Evolutionary conservation across 768 basidiomycete genomes (phyloP).

Genomic region (Russula emetica): DNA sequence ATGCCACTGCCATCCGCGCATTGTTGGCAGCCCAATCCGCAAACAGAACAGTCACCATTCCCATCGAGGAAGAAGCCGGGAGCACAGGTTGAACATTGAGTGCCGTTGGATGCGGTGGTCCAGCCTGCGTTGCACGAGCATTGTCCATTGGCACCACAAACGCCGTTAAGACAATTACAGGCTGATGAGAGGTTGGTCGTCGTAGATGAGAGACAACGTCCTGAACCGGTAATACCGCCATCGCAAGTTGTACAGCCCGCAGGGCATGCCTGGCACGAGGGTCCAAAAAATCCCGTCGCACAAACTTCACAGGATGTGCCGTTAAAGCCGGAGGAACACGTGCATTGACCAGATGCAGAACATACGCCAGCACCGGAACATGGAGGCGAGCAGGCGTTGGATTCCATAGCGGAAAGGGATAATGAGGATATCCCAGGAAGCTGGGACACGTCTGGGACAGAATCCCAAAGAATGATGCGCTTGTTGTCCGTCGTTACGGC

Average conservation of each 20-base stretch:
- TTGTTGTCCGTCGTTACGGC: slow-evolving; percentile 56
- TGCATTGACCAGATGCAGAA: slow-evolving; percentile 62
- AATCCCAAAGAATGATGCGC: slow-evolving; percentile 73
- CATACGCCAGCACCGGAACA: slow-evolving; percentile 75
- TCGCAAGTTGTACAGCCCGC: slow-evolving; percentile 66
- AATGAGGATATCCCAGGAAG: slow-evolving; percentile 53
- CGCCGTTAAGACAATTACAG: slow-evolving; percentile 82
- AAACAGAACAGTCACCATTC: slow-evolving; percentile 65
- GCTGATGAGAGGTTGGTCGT: slow-evolving; percentile 52
- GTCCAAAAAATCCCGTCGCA: slow-evolving; percentile 68
- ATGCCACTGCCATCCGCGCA: slow-evolving; percentile 66
- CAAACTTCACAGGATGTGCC: slow-evolving; percentile 81
- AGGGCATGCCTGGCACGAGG: slow-evolving; percentile 66
- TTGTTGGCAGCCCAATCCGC: slow-evolving; percentile 63
- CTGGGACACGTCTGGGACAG: slow-evolving; percentile 69
- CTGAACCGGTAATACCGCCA: slow-evolving; percentile 73
- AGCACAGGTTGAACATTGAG: slow-evolving; percentile 70
- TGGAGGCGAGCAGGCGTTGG: slow-evolving; percentile 65
- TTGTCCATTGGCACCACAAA: slow-evolving; percentile 62
- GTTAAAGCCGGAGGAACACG: slow-evolving; percentile 68
- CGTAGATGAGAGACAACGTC: slow-evolving; percentile 56
- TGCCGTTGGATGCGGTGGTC: slow-evolving; percentile 65
- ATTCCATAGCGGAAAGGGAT: slow-evolving; percentile 67
- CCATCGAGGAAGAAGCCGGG: slow-evolving; percentile 74
- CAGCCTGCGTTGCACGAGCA: slow-evolving; percentile 78